Percentiles rank a stretch among this genome's conserved stretches.
These are phyloP conservation scores for Syzygium syzygioides DNA, from an alignment of 441 rosid species.

Conservation along the genomic window DNA sequence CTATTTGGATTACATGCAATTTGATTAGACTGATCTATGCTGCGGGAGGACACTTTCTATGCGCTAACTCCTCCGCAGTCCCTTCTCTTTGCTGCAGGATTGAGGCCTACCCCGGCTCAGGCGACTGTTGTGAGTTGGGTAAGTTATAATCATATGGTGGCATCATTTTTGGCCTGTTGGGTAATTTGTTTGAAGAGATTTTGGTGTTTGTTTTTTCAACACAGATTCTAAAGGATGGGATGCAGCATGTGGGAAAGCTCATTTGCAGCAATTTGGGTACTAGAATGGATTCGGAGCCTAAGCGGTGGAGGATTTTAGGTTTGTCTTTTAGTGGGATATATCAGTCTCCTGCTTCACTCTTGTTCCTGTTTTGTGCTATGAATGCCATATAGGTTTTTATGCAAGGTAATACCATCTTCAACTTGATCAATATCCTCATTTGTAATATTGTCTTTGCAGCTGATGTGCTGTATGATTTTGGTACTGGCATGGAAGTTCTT, in stretches of 20 bases:
- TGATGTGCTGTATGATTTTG: constrained; percentile 87
- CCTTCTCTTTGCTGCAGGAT: constrained; percentile 94
- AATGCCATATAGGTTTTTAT: not conserved
- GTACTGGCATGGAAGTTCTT: constrained; percentile 85
- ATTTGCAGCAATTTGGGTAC: constrained; percentile 94
- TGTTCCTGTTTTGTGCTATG: not conserved
- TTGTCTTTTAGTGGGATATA: constrained; percentile 7
- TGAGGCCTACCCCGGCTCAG: constrained; percentile 94
- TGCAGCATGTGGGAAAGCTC: constrained; percentile 93
- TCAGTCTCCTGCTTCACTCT: not conserved
- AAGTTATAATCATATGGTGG: constrained; percentile 18
- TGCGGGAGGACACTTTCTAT: constrained; percentile 12
- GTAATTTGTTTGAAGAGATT: not conserved
- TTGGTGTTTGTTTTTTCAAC: constrained; percentile 3
- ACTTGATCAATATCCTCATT: constrained; percentile 3
- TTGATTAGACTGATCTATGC: not conserved
- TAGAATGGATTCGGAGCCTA: constrained; percentile 97
- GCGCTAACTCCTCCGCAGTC: constrained; percentile 72
- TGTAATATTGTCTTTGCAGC: constrained; percentile 37
- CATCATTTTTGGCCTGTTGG: not conserved
- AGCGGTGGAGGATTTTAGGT: constrained; percentile 92
- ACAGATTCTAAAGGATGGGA: constrained; percentile 91
- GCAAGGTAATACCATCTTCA: constrained; percentile 4
- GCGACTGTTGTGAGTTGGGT: constrained; percentile 99
- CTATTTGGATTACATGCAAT: not conserved